Evolutionary conservation across 768 basidiomycete genomes (phyloP), one percentile per base, ranked within the genome.

Genomic region (Xanthoconium stramineum): DNA sequence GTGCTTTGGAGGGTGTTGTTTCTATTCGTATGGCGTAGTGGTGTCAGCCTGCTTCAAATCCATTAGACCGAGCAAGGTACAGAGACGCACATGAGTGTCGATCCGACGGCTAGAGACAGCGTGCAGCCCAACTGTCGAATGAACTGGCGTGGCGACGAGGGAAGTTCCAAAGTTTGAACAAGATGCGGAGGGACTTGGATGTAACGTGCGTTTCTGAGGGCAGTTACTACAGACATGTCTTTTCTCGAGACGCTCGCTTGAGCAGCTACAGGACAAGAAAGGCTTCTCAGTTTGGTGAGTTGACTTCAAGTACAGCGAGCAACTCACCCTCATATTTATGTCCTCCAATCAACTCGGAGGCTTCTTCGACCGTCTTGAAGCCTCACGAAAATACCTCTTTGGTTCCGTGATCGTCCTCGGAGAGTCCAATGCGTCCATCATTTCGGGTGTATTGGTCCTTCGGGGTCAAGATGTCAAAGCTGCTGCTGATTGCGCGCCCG

Each of bases 361-460:
- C 17, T 94, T 96, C 86, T 98, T 95, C 84, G 91, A 95, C 82
- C 92, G 97, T 55, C 85, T 99, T 10, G 97, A 98, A 78, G 97
- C 85, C 11, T 94, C 94, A 24, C 88, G 96, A 74, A 96, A 97
- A 75, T 96, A 97, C 80, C 82, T 95, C 61, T 97, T 98, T 73
- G 96, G 88, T 14, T 95, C 92, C 43, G 72, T 94, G 45, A 93
- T 92, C 71, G 97, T 99, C 20, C 85, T 95, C 56, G 96, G 97
- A 69, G 74, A 76, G 65, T 50, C 78, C 69, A 89, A 90, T 75
- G 78, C 91, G 75, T 91, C 87, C 39, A 53, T 88, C 69, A 93
- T 97, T 75, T 69, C 84, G 44, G 97, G 97, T 69, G 84, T 74
- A 48, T 73, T 98, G 62, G 88, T 99, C 74, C 70, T 81, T 58